Percentiles rank a stretch among this genome's conserved stretches.
These are phyloP conservation scores for Candida railenensis DNA, from an alignment of 805 yeast genomes.

Conservation along the genomic window DNA sequence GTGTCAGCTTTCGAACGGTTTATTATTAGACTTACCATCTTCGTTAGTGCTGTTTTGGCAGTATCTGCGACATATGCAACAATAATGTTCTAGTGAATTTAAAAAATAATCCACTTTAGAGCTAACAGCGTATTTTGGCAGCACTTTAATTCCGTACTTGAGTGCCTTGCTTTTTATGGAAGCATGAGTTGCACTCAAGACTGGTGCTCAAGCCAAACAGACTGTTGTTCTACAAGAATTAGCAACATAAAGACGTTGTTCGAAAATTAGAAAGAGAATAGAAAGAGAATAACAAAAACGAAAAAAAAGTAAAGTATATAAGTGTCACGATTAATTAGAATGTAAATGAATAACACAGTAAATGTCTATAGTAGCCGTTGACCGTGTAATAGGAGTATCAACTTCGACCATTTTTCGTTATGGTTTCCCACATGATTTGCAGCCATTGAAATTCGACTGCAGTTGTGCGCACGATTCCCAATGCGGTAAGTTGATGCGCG, in stretches of 20 bases:
- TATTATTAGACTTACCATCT: slow-evolving; percentile 43
- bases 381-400: too few species aligned
- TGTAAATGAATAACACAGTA: background rate
- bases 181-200: too few species aligned
- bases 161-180: too few species aligned
- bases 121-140: too few species aligned
- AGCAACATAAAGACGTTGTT: too few species aligned
- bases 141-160: too few species aligned
- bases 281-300: background rate
- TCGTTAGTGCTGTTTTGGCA: slow-evolving; percentile 48
- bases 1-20: slow-evolving; percentile 39
- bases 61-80: slow-evolving; percentile 59
- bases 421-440: background rate
- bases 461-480: too few species aligned
- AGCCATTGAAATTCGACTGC: background rate
- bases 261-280: background rate
- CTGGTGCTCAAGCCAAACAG: too few species aligned
- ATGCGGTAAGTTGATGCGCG: background rate
- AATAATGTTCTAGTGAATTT: slow-evolving; percentile 9
- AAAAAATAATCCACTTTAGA: too few species aligned
- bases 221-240: too few species aligned
- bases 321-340: background rate
- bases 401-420: too few species aligned
- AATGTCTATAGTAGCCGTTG: too few species aligned
- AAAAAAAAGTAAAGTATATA: background rate